Evolutionary conservation across 257 asterid species (phyloP), one percentile per base, ranked within the genome.

Genomic region (Voacanga thouarsii): DNA sequence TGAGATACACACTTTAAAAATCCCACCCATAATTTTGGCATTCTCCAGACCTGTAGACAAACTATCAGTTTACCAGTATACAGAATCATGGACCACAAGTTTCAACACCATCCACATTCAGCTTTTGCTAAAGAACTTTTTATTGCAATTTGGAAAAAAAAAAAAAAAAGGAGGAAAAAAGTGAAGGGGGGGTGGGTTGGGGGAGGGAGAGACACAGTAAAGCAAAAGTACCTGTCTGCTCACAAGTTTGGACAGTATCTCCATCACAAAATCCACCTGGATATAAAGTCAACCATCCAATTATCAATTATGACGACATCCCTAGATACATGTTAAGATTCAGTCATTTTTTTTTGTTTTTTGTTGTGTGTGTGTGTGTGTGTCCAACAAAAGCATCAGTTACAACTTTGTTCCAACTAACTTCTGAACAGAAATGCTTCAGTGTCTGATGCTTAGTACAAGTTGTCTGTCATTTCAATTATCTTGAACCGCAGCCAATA

Each of bases 11-110:
- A 96, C 87, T 96, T 96, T 87, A 96, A 80, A 88, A 96, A 88
- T 71, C 99, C 98, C 75, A 93, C 92, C 97, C 97, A 96, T 64
- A 92, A 85, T 84, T 96, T 92, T 39, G 98, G 97, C 94, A 90
- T 90, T 85, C 91, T 91, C 99, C 99, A 96, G 77, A 96, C 90
- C 99, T 93, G 82, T 71, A 79, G 72, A 83, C 53, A 82, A 71
- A 33, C 72, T 56, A 77, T 78, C 75, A 72, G 69, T 49, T 71
- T 80, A 19, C 11, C 61, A 33, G 76, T 67, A n/a, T 59, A 21
- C 39, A 49, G 7, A 16, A 24, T 76, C 7, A 18, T 6, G 21
- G 19, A 37, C 23, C 51, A 12, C 44, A 67, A 14, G n/a, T 77
- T 41, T n/a, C 53, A 55, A 41, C 3, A 23, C 18, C 19, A 60